Base-by-base conservation (phyloP, 495 filamentous ascomycete genomes). In the Aspergillus bridgeri region DNA sequence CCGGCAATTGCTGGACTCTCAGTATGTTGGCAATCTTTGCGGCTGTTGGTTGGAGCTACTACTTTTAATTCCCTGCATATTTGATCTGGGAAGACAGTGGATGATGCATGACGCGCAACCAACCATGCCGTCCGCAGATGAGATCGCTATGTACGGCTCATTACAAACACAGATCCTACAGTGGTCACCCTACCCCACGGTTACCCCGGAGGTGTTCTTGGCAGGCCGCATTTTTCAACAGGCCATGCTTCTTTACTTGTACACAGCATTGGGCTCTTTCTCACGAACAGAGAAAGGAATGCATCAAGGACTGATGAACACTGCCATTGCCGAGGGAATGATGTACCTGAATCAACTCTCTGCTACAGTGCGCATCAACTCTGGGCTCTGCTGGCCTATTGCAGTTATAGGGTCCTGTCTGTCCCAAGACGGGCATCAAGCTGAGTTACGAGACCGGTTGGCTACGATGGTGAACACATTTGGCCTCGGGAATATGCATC, bases 11-110 rank as follows among this genome's bases (percentile, higher is more conserved):
- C 51, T 73, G 2, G 58, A 61, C 1, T 60, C 62, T 0, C 65
- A 70, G 45, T 74, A 74, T 22, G 65, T 74, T 9, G 71, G 71
- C 7, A 74, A 74, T 19, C 52, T 74, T 4, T 72, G 68, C 50
- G 71, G 71, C 25, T 74, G 71, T 50, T 74, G 71, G 71, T 27
- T 74, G 20, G 71, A 74, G 22, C 58, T 74, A 0, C 45, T 74
- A 21, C 63, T 74, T 5, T 33, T 74, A 20, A 71, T 74, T 18
- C 71, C 71, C 0, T 71, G 68, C 27, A 73, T 74, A 15, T 74
- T 74, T 45, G 71, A 74, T 48, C 66, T 74, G n/a, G 71, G 71
- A 6, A 65, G 71, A 49, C 69, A 73, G 29, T 74, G 68, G 71
- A 69, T 72, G 64, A 69, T 71, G 62, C 59, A 65, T 3, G 66